Evolutionary conservation across 2,329 filamentous ascomycete species (phyloP), one percentile per base, ranked within the genome.

Genomic region (Colletotrichum tanaceti): DNA sequence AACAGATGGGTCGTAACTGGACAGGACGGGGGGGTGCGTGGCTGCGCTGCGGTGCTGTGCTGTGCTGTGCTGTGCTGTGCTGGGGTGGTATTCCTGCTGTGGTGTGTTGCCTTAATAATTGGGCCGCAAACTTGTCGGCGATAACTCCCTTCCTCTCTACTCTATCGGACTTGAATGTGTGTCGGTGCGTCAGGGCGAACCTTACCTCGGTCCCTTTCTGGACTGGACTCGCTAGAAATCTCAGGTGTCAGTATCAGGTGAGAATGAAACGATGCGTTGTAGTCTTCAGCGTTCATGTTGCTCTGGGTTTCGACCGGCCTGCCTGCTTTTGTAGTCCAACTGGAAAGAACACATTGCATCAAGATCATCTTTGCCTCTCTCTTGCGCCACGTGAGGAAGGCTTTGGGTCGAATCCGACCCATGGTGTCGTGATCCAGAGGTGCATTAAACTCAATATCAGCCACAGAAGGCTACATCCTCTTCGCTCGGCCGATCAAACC

Each of bases 141-240:
- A 59, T 54, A 35, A 35, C 32, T 35, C 32, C 32, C 9, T 35
- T 35, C 32, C 32, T 10, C 9, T 10, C 32, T 35, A 35, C 9
- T 10, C 32, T 35, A 35, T 35, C 32, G 32, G 32, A 35, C 32
- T 35, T 35, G 32, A 2, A 35, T 13, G 32, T 13, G 22, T 60
- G 18, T 41, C 22, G 53, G 13, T 68, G 60, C 43, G 54, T 68
- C 61, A 50, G 39, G 24, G 55, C 62, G 43, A 61, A 55, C 61
- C 43, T 65, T 38, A 57, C 50, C 41, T 18, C 22, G 39, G 18
- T 16, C 53, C 14, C n/a, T 39, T 47, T 35, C 38, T 24, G 44
- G 43, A 18, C 14, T 32, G 20, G 13, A 24, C 18, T 63, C 52
- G 32, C n/a, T 20, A 20, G 2, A 16, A n/a, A 46, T 32, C n/a